phyloP scores from a whole-genome alignment of 192 early-diverging fungal species.

The Rhizoclosmatium sp. region DNA sequence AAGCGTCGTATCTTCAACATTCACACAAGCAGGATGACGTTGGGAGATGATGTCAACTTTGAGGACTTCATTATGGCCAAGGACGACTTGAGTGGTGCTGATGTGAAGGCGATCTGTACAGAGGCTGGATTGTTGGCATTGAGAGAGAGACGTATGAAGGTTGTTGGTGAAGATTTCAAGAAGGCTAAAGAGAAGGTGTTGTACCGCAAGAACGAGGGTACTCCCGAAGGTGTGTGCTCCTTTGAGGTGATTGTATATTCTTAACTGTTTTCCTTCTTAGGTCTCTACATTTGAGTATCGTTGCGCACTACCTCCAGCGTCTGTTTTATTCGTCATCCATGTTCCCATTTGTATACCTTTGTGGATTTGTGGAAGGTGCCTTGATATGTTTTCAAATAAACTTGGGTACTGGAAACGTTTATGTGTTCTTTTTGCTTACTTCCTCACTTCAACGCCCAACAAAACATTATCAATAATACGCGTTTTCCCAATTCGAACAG shows the following conservation, averaged over 20 bases:
- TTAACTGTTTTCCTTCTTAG: too few species aligned
- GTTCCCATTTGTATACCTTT: too few species aligned
- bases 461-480: conserved; percentile 94
- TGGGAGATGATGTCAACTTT: conserved; percentile 97
- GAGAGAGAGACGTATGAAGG: conserved; percentile 98
- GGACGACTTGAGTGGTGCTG: conserved; percentile 97
- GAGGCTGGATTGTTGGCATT: conserved; percentile 98
- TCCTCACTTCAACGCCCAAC: conserved; percentile 58
- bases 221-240: conserved; percentile 84
- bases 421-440: neutral
- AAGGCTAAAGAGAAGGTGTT: conserved; percentile 99
- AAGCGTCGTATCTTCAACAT: conserved; percentile 97
- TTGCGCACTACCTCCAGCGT: too few species aligned
- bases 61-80: conserved; percentile 99
- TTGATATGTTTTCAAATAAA: too few species aligned
- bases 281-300: too few species aligned
- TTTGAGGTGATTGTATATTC: too few species aligned
- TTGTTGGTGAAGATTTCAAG: conserved; percentile 94
- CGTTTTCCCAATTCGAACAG: conserved; percentile 85
- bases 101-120: conserved; percentile 99
- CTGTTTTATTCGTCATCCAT: too few species aligned
- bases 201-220: conserved; percentile 98
- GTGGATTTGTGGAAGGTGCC: too few species aligned
- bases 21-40: conserved; percentile 95
- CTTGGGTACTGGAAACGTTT: neutral